Evolutionary conservation across 2,329 filamentous ascomycete species (phyloP).

Genomic region (Helminthosporium solani): DNA sequence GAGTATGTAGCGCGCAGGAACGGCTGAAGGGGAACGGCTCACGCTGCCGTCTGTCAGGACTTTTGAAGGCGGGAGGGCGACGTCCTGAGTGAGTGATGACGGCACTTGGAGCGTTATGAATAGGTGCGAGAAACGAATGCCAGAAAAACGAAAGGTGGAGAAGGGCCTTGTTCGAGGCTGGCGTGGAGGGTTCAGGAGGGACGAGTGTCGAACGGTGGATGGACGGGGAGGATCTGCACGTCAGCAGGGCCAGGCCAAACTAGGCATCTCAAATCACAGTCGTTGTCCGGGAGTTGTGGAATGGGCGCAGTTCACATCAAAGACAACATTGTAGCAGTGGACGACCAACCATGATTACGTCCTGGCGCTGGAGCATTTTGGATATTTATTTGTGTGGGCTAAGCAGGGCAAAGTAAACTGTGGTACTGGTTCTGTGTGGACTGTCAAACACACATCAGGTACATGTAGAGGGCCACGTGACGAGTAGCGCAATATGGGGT

Average conservation of each 20-base stretch:
- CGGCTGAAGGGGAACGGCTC: conserved; percentile 2
- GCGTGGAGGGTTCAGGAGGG: conserved; percentile 11
- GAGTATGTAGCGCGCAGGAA: conserved; percentile 17
- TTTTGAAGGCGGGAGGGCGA: conserved; percentile 11
- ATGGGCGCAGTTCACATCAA: too few species aligned
- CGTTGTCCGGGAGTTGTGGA: conserved; percentile 11
- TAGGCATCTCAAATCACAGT: conserved; percentile 5
- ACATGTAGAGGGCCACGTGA: too few species aligned
- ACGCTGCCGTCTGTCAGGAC: conserved; percentile 24
- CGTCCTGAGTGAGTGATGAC: conserved; percentile 11
- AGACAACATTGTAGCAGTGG: too few species aligned
- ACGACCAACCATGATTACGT: too few species aligned
- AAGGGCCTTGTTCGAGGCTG: conserved; percentile 8
- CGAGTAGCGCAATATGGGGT: too few species aligned
- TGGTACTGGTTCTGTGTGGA: neutral
- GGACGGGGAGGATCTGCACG: conserved; percentile 19
- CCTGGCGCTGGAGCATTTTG: too few species aligned
- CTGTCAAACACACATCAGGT: too few species aligned
- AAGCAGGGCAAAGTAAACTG: too few species aligned
- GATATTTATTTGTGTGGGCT: neutral
- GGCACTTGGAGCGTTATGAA: conserved; percentile 8
- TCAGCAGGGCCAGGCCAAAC: conserved; percentile 6
- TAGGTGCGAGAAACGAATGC: conserved; percentile 34
- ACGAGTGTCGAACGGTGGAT: too few species aligned
- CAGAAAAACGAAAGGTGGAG: conserved; percentile 29